Percentiles rank a stretch among this genome's conserved stretches.
Conservation (phyloP, 78 protist species). For the Chrysochromulina tobinii region DNA sequence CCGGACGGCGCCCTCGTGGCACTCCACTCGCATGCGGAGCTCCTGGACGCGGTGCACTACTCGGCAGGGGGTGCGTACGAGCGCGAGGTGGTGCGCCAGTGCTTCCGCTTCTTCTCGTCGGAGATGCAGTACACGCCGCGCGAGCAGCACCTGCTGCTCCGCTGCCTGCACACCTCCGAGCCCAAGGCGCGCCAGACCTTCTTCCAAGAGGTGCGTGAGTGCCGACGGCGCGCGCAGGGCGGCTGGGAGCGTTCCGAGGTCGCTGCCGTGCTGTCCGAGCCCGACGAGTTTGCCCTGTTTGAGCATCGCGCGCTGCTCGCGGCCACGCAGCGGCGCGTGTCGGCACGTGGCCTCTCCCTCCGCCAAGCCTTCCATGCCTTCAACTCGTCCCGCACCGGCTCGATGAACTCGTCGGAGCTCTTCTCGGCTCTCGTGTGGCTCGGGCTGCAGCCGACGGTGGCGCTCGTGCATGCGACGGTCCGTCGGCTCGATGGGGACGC, state of each 20-base stretch:
- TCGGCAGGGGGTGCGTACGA: not conserved
- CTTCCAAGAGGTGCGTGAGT: constrained; percentile 5
- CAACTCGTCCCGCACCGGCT: not conserved
- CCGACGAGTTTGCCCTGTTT: not conserved
- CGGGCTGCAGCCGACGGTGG: not conserved
- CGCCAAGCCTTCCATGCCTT: not conserved
- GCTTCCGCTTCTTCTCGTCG: not conserved
- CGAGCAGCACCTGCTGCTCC: constrained; percentile 20
- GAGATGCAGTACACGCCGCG: not conserved
- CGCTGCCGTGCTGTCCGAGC: not conserved
- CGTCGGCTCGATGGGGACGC: not conserved
- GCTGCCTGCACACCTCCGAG: constrained; percentile 36
- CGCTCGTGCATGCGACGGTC: not conserved
- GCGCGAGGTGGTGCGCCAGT: constrained; percentile 9
- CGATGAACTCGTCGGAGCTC: not conserved
- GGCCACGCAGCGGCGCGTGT: too few species aligned
- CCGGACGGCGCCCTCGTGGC: not conserved
- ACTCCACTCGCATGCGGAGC: not conserved
- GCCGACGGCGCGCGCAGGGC: constrained; percentile 9
- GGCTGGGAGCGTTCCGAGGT: not conserved
- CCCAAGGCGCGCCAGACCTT: constrained; percentile 27
- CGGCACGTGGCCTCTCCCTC: too few species aligned
- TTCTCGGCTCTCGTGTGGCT: not conserved
- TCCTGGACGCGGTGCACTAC: not conserved
- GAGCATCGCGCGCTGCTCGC: not conserved